Conservation (phyloP, 164 flowering plant species). For the Echeveria elegans region DNA sequence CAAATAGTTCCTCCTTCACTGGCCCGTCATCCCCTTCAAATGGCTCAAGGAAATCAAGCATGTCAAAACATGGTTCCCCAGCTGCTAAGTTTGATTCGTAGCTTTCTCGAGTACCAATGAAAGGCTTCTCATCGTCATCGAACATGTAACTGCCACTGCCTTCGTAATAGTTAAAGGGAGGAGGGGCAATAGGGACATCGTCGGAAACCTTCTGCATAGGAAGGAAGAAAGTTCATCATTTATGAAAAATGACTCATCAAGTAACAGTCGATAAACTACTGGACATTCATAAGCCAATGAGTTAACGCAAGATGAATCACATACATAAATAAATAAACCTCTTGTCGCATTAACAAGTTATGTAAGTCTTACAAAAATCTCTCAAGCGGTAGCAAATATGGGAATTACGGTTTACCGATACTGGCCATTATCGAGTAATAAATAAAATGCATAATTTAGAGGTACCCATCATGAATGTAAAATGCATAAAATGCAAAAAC, state of each 20-base stretch:
- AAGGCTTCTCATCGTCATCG: constrained; percentile 22
- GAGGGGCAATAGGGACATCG: constrained; percentile 14
- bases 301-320: neutral
- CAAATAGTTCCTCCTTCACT: too few relatives aligned
- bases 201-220: neutral
- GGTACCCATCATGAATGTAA: neutral
- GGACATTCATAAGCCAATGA: too few relatives aligned
- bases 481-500: neutral
- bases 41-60: too few relatives aligned
- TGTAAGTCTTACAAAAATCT: neutral
- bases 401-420: neutral
- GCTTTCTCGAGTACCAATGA: constrained; percentile 11
- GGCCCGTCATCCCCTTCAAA: too few relatives aligned
- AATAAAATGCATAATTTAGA: neutral
- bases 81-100: constrained; percentile 10
- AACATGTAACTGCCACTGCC: constrained; percentile 19
- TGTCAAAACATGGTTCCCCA: constrained; percentile 13
- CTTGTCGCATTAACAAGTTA: neutral
- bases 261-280: too few relatives aligned
- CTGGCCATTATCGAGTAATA: neutral
- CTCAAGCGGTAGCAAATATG: too few relatives aligned
- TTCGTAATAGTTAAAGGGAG: too few relatives aligned
- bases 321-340: neutral
- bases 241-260: constrained; percentile 14
- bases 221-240: neutral